Conservation (phyloP, 2,329 filamentous ascomycete species). For the Phaeosphaeria sp. region DNA sequence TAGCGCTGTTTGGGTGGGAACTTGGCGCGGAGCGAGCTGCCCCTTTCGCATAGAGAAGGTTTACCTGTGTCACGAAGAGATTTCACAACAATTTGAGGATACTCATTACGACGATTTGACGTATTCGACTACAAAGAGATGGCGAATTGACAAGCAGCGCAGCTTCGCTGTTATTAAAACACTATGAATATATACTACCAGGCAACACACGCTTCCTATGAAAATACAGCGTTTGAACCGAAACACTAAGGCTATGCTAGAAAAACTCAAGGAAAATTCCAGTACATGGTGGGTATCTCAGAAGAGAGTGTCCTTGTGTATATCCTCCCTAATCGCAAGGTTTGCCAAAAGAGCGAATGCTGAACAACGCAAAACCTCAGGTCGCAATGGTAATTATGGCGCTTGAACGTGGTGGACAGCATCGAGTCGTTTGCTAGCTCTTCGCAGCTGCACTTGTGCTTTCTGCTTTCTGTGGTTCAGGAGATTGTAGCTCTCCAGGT, state of each 20-base stretch:
- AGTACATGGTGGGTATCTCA: conserved; percentile 22
- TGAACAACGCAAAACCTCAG: background rate
- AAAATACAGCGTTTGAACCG: background rate
- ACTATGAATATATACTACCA: background rate
- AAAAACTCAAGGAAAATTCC: conserved; percentile 4
- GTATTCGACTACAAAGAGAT: no score
- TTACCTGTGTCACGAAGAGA: background rate
- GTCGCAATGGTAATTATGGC: background rate
- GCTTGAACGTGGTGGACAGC: background rate
- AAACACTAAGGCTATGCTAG: conserved; percentile 1
- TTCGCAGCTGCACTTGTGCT: background rate
- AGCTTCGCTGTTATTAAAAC: background rate
- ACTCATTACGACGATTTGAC: background rate
- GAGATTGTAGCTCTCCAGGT: conserved; percentile 1
- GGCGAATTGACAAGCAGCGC: background rate
- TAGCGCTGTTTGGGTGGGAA: background rate
- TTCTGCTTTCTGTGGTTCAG: background rate
- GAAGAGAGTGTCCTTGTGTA: conserved; percentile 20
- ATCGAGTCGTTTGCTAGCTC: conserved; percentile 4
- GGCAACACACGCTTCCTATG: background rate
- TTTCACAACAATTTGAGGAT: background rate
- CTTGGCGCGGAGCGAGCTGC: background rate
- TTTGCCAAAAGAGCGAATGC: background rate
- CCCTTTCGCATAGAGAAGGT: background rate
- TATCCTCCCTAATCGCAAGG: conserved; percentile 1